Conservation (phyloP, 306 rosid species). For the Senna tora region DNA sequence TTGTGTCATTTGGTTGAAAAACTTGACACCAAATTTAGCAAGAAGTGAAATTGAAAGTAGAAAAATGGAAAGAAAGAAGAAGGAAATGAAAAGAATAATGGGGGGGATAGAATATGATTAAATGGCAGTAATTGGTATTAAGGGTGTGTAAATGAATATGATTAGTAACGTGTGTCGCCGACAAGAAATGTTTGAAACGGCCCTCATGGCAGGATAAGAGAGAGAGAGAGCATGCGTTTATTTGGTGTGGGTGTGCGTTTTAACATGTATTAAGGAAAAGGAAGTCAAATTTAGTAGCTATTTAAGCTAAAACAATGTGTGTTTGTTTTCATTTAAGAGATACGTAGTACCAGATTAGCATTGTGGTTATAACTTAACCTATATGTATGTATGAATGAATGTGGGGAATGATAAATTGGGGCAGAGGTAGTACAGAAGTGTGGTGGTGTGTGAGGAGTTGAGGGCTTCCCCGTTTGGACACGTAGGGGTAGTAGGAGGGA, state of each 20-base stretch:
- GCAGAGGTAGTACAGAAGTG: too few relatives aligned
- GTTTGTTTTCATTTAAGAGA: slow-evolving; percentile 5
- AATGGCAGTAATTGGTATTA: slow-evolving; percentile 56
- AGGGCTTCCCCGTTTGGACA: too few relatives aligned
- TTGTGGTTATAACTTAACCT: slow-evolving; percentile 6
- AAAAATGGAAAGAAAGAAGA: neutral
- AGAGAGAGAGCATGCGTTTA: slow-evolving; percentile 1
- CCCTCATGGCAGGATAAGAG: slow-evolving; percentile 47
- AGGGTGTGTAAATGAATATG: slow-evolving; percentile 45
- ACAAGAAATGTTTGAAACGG: slow-evolving; percentile 79
- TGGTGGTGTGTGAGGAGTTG: too few relatives aligned
- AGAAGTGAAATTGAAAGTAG: too few relatives aligned
- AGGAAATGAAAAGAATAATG: slow-evolving; percentile 18
- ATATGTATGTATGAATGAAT: too few relatives aligned
- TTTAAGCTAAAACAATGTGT: too few relatives aligned
- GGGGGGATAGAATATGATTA: slow-evolving; percentile 35
- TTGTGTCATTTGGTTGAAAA: too few relatives aligned
- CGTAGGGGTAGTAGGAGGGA: too few relatives aligned
- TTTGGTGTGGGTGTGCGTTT: neutral
- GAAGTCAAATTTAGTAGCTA: neutral
- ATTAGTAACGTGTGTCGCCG: slow-evolving; percentile 89
- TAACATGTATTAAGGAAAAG: slow-evolving; percentile 26
- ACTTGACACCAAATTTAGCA: too few relatives aligned
- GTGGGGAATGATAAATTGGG: slow-evolving; percentile 8
- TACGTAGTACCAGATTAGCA: too few relatives aligned